phyloP scores from a whole-genome alignment of 2,329 filamentous ascomycete genomes.

The Aspergillus aculeatus region DNA sequence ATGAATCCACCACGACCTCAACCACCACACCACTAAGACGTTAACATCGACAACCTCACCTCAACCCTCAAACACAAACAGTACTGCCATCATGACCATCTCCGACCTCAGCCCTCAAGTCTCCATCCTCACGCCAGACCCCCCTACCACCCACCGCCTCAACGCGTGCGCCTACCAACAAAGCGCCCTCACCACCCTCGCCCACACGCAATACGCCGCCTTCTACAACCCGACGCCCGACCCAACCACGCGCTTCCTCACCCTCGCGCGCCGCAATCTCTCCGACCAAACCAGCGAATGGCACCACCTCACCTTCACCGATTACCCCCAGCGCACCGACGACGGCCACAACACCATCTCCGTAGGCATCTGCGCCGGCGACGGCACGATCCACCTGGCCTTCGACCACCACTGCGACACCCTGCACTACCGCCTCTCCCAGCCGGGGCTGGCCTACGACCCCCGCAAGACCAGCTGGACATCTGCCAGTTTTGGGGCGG shows the following conservation, averaged over 20 bases:
- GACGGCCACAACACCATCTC: constrained; percentile 6
- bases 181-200: neutral
- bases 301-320: constrained; percentile 1
- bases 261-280: neutral
- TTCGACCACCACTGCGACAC: constrained; percentile 4
- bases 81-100: neutral
- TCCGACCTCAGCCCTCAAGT: neutral
- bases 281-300: neutral
- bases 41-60: no score
- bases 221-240: neutral
- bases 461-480: neutral
- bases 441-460: neutral
- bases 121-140: neutral
- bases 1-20: no score
- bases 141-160: neutral
- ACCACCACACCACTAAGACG: no score
- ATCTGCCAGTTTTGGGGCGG: neutral
- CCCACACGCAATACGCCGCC: constrained; percentile 1
- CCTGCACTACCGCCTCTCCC: constrained; percentile 1
- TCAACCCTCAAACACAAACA: neutral
- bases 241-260: neutral
- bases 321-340: constrained; percentile 1
- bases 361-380: neutral
- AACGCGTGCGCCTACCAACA: constrained; percentile 6
- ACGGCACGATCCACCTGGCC: constrained; percentile 1